phyloP scores from a whole-genome alignment of 768 basidiomycete species.

The Pholiota molesta region DNA sequence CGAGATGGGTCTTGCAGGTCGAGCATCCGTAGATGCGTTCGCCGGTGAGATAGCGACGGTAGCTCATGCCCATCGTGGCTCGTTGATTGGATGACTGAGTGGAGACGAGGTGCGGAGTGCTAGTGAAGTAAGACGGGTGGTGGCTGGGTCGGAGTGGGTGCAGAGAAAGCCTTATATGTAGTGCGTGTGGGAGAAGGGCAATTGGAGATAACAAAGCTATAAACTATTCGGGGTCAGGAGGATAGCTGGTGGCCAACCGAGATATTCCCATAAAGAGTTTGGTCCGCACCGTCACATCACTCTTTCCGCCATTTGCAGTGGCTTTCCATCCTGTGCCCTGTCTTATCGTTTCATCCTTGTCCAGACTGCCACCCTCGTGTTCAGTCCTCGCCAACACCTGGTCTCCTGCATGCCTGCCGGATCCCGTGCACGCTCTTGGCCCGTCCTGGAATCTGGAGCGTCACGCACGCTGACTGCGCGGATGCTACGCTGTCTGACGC shows the following conservation, averaged over 20 bases:
- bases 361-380: conserved; percentile 13
- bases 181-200: conserved; percentile 24
- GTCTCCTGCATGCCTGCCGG: neutral
- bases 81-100: conserved; percentile 36
- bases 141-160: conserved; percentile 13
- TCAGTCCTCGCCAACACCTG: conserved; percentile 4
- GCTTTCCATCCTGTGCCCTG: conserved; percentile 20
- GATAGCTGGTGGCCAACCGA: conserved; percentile 24
- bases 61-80: conserved; percentile 81
- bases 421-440: neutral
- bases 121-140: conserved; percentile 9
- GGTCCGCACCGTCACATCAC: conserved; percentile 23
- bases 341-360: conserved; percentile 20
- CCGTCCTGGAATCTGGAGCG: neutral
- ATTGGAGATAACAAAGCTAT: conserved; percentile 27
- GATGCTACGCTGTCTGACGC: neutral
- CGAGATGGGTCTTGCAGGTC: conserved; percentile 85
- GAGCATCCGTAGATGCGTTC: conserved; percentile 89
- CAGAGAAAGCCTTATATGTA: conserved; percentile 18
- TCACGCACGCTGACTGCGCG: neutral
- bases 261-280: conserved; percentile 26
- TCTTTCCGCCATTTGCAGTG: conserved; percentile 19
- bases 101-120: conserved; percentile 27
- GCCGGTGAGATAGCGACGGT: conserved; percentile 83
- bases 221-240: conserved; percentile 29